These are phyloP conservation scores for Globisporangium paddicum DNA, from an alignment of 352 stramenopile genomes.

Conservation along the genomic window DNA sequence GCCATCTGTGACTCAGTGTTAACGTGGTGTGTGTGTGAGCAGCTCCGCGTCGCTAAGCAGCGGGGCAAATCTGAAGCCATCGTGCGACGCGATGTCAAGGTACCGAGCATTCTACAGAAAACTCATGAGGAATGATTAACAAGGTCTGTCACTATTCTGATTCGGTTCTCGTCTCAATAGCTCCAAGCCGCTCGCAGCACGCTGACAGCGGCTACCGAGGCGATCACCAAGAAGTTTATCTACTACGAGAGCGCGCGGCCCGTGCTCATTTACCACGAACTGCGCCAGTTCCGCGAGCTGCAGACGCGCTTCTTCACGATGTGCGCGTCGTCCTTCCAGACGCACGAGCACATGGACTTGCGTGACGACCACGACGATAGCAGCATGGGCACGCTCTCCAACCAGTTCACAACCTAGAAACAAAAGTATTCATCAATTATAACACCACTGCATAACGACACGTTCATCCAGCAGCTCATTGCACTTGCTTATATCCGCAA, in stretches of 20 bases:
- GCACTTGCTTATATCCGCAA: slow-evolving; percentile 27
- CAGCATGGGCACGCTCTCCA: not conserved
- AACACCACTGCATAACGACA: not conserved
- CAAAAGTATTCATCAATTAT: not conserved
- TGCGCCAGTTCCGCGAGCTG: slow-evolving; percentile 23
- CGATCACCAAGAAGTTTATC: slow-evolving; percentile 20
- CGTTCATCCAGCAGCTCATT: not conserved
- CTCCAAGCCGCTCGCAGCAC: slow-evolving; percentile 16
- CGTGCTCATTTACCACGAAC: slow-evolving; percentile 22
- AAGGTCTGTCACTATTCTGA: too few relatives aligned
- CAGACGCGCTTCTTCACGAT: slow-evolving; percentile 22
- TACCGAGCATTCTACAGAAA: too few relatives aligned
- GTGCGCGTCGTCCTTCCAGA: slow-evolving; percentile 18
- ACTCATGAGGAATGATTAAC: too few relatives aligned
- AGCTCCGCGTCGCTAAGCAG: slow-evolving; percentile 22
- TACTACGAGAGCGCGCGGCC: slow-evolving; percentile 21
- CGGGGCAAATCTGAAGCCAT: slow-evolving; percentile 18
- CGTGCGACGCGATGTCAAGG: slow-evolving; percentile 28
- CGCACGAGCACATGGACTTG: not conserved
- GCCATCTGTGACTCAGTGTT: not conserved
- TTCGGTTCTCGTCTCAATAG: slow-evolving; percentile 3
- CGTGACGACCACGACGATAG: not conserved
- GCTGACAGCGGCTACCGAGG: slow-evolving; percentile 11
- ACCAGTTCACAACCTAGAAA: not conserved
- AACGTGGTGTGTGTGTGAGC: not conserved